Base-by-base conservation (phyloP, 805 yeast genomes). In the Kluyveromyces siamensis region DNA sequence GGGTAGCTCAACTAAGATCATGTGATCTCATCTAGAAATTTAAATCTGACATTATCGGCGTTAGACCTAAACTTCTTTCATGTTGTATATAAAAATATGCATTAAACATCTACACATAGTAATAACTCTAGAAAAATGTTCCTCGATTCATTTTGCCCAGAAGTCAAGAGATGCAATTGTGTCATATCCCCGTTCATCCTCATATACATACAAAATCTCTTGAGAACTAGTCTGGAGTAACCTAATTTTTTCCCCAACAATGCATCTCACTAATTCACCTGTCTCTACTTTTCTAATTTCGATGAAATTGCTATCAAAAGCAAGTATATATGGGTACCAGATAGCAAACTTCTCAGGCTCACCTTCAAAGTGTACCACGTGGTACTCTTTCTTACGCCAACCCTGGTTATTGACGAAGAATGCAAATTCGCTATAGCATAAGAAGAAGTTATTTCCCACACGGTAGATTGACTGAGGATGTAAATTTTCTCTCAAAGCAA, bases 341-440 rank as follows among this genome's bases (percentile, higher is more conserved):
- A 93, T 74, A 16, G 97, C 95, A 65, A 93, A 88, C 52, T 83
- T 81, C 60, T 85, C 93, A 6, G 99, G 98, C 46, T 82, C 78
- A 37, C 98, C 97, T 69, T 93, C 98, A 99, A 99, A 93, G 62
- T 85, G 82, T 46, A 93, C 84, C 55, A 90, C 84, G 90, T 96
- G 90, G 46, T 87, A 91, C 41, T 93, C 87, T 53, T 90, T 80
- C 17, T 95, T 84, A 57, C 97, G 77, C 99, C 99, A 93, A 21
- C 99, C 99, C 65, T 90, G 90, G 50, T 85, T 77, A 61, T 93
- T 90, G 57, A 93, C 95, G 67, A 87, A 89, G 66, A 93, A 93
- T 43, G 97, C 91, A 63, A 91, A 89, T 62, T 89, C 96, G 5
- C 95, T 80, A 64, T 91, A 93, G 63, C 90, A 84, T 54, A 93